phyloP scores from a whole-genome alignment of 2,329 filamentous ascomycete species.

The Orbilia quercus region DNA sequence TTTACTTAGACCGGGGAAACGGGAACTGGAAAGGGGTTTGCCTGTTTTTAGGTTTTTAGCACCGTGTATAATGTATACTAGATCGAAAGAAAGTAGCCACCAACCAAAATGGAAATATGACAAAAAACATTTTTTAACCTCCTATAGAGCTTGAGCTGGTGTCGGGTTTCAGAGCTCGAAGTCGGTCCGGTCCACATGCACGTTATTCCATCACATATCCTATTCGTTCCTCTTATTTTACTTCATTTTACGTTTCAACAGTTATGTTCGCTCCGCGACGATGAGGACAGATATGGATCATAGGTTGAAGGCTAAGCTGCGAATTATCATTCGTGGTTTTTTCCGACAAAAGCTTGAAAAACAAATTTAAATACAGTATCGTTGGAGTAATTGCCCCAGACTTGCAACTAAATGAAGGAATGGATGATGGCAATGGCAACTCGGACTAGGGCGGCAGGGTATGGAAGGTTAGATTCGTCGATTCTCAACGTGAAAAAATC shows the following conservation, averaged over 20 bases:
- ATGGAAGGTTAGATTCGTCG: too few species aligned
- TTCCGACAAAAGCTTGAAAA: background rate
- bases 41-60: background rate
- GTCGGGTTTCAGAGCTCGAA: conserved; percentile 16
- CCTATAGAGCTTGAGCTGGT: background rate
- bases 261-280: background rate
- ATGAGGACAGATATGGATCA: background rate
- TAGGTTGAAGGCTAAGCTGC: background rate
- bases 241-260: too few species aligned
- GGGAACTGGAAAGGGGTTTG: conserved; percentile 11
- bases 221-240: too few species aligned
- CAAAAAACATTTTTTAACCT: conserved; percentile 11
- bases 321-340: background rate
- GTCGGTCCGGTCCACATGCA: background rate
- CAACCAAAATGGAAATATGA: conserved; percentile 32
- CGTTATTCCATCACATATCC: background rate
- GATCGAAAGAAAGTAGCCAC: conserved; percentile 18
- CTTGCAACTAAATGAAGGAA: too few species aligned
- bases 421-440: conserved; percentile 17
- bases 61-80: conserved; percentile 45
- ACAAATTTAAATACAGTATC: too few species aligned
- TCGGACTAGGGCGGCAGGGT: too few species aligned
- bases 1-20: conserved; percentile 20
- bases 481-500: conserved; percentile 14
- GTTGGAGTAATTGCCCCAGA: too few species aligned